These are phyloP conservation scores for Chytriomyces confervae DNA, from an alignment of 192 early-diverging fungal genomes.

Conservation along the genomic window DNA sequence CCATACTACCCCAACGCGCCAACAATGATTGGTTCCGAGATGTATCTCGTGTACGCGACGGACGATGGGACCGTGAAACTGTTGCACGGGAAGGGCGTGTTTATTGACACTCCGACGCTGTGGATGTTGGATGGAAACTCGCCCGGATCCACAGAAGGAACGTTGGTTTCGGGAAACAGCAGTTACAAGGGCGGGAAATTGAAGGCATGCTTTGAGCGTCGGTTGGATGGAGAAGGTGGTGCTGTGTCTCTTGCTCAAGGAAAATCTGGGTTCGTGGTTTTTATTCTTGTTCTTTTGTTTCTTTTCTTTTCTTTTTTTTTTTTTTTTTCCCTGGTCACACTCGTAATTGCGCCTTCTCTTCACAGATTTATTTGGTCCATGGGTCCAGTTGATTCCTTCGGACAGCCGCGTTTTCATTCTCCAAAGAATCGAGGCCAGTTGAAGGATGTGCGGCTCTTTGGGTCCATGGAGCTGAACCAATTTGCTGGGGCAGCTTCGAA, in stretches of 20 bases:
- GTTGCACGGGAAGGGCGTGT: background rate
- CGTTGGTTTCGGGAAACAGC: background rate
- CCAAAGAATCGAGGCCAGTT: too few species aligned
- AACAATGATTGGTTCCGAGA: background rate
- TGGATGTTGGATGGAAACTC: background rate
- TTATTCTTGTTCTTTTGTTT: too few species aligned
- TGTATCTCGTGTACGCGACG: background rate
- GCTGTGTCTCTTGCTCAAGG: background rate
- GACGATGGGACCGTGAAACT: background rate
- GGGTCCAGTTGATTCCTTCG: too few species aligned
- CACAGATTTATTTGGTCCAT: too few species aligned
- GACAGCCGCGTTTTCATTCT: too few species aligned
- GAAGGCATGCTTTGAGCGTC: background rate
- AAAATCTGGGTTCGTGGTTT: too few species aligned
- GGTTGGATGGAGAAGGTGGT: background rate
- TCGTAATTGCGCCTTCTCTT: too few species aligned
- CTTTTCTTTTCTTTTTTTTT: too few species aligned
- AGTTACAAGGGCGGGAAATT: background rate
- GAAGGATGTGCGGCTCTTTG: too few species aligned
- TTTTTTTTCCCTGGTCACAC: too few species aligned
- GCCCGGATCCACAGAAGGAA: background rate
- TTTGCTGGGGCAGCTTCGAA: too few species aligned
- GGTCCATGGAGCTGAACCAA: too few species aligned
- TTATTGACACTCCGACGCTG: background rate
- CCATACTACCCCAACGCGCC: background rate